Evolutionary conservation across 345 rosid species (phyloP), one percentile per base, ranked within the genome.

Genomic region (Triadica sebifera): DNA sequence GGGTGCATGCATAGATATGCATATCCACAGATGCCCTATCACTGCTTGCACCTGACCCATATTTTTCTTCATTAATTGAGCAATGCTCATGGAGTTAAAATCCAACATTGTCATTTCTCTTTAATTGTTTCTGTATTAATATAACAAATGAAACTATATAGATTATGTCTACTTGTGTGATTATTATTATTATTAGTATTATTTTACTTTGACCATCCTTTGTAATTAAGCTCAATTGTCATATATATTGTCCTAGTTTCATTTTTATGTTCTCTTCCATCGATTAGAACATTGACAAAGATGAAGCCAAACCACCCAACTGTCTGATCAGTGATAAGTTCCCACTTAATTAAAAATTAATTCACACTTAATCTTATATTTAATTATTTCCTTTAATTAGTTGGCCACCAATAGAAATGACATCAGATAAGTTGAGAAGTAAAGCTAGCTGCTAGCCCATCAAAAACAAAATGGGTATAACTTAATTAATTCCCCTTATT

Each of bases 241-340:
- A 46, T 57, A 57, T 57, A 62, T 64, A n/a, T 39, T 64, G 77
- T 66, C 66, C 12, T 24, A 43, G 10, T 43, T 43, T 29, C 34
- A 43, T 50, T 1, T n/a, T 0, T 57, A 61, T 20, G 70, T 76
- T 62, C 62, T 13, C 11, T 19, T 34, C 9, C 25, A 25, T 65
- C 51, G 64, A 39, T 25, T 46, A 72, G 69, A 15, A 49, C 47
- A 63, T 58, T 45, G 69, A 77, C 76, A 65, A 69, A 5, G 73
- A 72, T 77, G 12, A 55, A 75, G 82, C 70, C 86, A 51, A 78
- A 59, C 34, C 34, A 20, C 20, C 67, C 66, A 52, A 60, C 65
- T 60, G 49, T 37, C 19, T n/a, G 4, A n/a, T n/a, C 22, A 61
- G 58, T 55, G 4, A n/a, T 8, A 15, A 34, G 58, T 55, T 52